Evolutionary conservation across 2,329 filamentous ascomycete genomes (phyloP), one percentile per base, ranked within the genome.

Genomic region (Beauveria bassiana): DNA sequence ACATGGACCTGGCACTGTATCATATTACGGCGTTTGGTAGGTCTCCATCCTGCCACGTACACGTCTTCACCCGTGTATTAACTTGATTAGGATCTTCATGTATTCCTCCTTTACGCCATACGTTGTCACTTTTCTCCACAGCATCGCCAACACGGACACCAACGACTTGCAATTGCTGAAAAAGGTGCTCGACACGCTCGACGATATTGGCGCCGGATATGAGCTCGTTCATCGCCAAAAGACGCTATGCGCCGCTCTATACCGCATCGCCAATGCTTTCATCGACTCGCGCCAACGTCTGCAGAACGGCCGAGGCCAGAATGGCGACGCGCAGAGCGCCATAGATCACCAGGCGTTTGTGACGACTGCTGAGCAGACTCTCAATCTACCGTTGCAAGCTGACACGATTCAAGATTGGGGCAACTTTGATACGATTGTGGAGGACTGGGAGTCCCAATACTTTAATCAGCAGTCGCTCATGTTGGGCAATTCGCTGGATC

Each of bases 81-180:
- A 56, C 18, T 18, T 8, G 24, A 8, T 7, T 14, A 67, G 66
- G 66, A 65, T 66, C n/a, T 63, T 66, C 18, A 61, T 66, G 38
- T 65, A 65, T n/a, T 64, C 64, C 3, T 67, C 66, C 5, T 67
- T 66, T n/a, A 66, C 66, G 5, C 66, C 66, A 1, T 67, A 64
- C 50, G 59, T 67, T n/a, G 62, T 66, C 40, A 67, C 63, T 0
- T 67, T 67, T 22, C 58, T 67, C 16, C 65, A 67, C 51, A 65
- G 65, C 34, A 65, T 65, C 42, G 49, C 57, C 12, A 52, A 62
- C 43, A 63, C 57, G 8, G 55, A 64, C n/a, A 24, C 40, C 9
- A 49, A 62, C 8, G 65, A 66, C 16, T 50, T 67, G 1, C 34
- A 50, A 9, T 56, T 64, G 24, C 60, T 55, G 5, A 61, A 54